Conservation (phyloP, 345 rosid species). For the Sisymbrium irio region DNA sequence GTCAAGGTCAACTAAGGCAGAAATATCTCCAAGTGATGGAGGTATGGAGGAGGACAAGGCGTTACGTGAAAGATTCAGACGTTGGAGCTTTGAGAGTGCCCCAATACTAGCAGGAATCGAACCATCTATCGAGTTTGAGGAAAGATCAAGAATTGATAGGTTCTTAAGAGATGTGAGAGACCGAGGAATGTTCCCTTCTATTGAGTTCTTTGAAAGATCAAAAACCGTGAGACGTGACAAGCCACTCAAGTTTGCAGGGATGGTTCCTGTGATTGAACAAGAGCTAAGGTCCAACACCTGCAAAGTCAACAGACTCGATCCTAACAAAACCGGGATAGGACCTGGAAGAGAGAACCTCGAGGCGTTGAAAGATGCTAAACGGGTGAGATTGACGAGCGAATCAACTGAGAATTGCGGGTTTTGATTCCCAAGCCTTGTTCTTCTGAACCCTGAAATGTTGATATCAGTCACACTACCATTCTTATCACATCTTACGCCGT, state of each 20-base stretch:
- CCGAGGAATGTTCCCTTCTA: slow-evolving; percentile 59
- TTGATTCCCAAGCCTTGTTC: slow-evolving; percentile 67
- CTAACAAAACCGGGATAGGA: slow-evolving; percentile 72
- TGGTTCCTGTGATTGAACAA: slow-evolving; percentile 59
- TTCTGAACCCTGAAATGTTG: slow-evolving; percentile 81
- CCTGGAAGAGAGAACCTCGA: slow-evolving; percentile 85
- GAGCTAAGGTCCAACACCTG: slow-evolving; percentile 84
- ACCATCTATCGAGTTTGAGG: slow-evolving; percentile 64
- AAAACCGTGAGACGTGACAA: slow-evolving; percentile 54
- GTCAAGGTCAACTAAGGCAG: slow-evolving; percentile 68
- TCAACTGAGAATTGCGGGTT: slow-evolving; percentile 77
- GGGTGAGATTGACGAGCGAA: slow-evolving; percentile 69
- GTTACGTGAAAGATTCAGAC: slow-evolving; percentile 73
- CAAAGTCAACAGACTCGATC: slow-evolving; percentile 52
- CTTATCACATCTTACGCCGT: slow-evolving; percentile 52
- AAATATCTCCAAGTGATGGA: slow-evolving; percentile 69
- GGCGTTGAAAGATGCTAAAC: slow-evolving; percentile 67
- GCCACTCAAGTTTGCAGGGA: slow-evolving; percentile 60
- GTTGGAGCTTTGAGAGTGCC: slow-evolving; percentile 52
- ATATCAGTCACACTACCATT: slow-evolving; percentile 67
- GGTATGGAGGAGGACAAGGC: slow-evolving; percentile 60
- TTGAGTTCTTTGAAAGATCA: slow-evolving; percentile 64
- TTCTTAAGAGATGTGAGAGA: slow-evolving; percentile 54
- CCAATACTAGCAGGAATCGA: slow-evolving; percentile 59
- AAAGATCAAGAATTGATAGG: slow-evolving; percentile 63